phyloP scores from a whole-genome alignment of 306 rosid genomes.

The apple (Malus domestica) region ASM211411v1 NC_041797.1:15664001-15664500 shows the following conservation, averaged over 20 bases:
- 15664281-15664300: constrained; percentile 14
- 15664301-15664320: constrained; percentile 28
- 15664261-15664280: constrained; percentile 36
- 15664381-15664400: too few species aligned
- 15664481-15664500: too few species aligned
- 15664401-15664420: too few species aligned
- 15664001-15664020: background rate
- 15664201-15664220: constrained; percentile 20
- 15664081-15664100: constrained; percentile 45
- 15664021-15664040: background rate
- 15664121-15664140: constrained; percentile 36
- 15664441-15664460: too few species aligned
- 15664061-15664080: constrained; percentile 29
- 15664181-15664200: background rate
- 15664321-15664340: background rate
- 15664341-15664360: too few species aligned
- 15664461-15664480: too few species aligned
- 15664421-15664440: too few species aligned
- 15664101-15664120: constrained; percentile 20
- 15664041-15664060: background rate
- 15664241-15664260: constrained; percentile 28
- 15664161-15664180: background rate
- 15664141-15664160: background rate
- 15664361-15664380: too few species aligned
- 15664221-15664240: constrained; percentile 34